These are phyloP conservation scores for Sindora glabra DNA, from an alignment of 306 rosid species.

Conservation along the genomic window DNA sequence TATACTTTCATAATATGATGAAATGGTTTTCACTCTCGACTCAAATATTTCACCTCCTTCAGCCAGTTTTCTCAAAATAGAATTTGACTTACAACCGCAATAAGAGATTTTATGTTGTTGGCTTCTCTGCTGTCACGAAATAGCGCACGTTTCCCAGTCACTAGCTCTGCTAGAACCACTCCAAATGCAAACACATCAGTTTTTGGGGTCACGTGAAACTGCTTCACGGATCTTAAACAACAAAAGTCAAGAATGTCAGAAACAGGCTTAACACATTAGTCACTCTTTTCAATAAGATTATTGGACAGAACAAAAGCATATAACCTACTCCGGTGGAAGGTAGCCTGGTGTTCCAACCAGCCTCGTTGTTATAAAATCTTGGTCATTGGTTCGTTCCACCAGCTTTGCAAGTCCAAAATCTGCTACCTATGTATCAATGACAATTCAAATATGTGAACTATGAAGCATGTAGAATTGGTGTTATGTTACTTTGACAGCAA, in stretches of 20 bases:
- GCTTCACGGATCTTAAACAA: conserved; percentile 64
- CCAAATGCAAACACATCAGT: conserved; percentile 89
- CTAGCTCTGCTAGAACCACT: conserved; percentile 68
- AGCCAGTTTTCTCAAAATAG: too few species aligned
- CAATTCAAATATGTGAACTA: conserved; percentile 1
- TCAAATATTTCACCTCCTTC: too few species aligned
- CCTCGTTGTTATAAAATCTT: conserved; percentile 58
- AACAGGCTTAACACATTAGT: not conserved
- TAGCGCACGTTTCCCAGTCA: conserved; percentile 72
- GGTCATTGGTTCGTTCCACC: conserved; percentile 64
- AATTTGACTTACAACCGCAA: conserved; percentile 44
- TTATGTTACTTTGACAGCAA: not conserved
- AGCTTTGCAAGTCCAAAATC: conserved; percentile 84
- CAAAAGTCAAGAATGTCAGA: not conserved
- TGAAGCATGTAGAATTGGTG: not conserved
- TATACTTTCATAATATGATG: not conserved
- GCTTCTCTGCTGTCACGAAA: conserved; percentile 49
- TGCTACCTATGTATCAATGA: conserved; percentile 41
- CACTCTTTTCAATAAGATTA: not conserved
- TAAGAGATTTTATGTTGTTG: conserved; percentile 48
- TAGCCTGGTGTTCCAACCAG: conserved; percentile 96
- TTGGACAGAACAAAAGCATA: not conserved
- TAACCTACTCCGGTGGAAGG: conserved; percentile 86
- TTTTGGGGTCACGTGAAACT: conserved; percentile 78
- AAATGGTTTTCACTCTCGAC: too few species aligned